Evolutionary conservation across 345 rosid species (phyloP).

Genomic region (Salix exigua): DNA sequence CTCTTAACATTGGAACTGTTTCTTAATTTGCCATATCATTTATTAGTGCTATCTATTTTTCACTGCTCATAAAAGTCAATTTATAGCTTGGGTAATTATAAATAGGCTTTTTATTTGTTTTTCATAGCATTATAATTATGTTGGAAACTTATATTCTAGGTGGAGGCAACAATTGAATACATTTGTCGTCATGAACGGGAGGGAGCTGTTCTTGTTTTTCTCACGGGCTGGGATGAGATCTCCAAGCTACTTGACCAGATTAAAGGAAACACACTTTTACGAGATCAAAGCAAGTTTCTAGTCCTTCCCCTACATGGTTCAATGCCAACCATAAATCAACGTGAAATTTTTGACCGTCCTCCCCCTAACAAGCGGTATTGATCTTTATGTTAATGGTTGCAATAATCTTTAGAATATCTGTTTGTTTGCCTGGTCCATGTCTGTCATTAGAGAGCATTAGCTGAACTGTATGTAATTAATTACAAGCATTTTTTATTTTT

Average conservation of each 20-base stretch:
- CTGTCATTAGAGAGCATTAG: neutral
- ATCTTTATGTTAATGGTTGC: neutral
- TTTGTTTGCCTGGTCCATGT: neutral
- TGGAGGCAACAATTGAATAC: constrained; percentile 66
- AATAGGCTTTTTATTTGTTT: neutral
- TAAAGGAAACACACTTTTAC: constrained; percentile 67
- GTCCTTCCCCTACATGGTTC: constrained; percentile 93
- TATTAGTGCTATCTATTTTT: neutral
- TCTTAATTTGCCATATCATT: neutral
- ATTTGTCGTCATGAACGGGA: constrained; percentile 73
- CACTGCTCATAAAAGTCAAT: neutral
- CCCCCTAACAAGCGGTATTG: constrained; percentile 63
- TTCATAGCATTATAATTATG: neutral
- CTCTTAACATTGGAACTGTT: neutral
- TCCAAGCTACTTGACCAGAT: constrained; percentile 75
- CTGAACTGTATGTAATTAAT: neutral
- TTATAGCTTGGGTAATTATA: neutral
- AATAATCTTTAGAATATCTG: neutral
- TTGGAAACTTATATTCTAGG: constrained; percentile 42
- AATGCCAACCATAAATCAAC: constrained; percentile 85
- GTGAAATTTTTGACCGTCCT: constrained; percentile 83
- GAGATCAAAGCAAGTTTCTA: constrained; percentile 70
- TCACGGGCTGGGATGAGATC: constrained; percentile 97
- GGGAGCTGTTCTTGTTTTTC: constrained; percentile 95
- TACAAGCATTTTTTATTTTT: neutral